Conservation (phyloP, 139 green algal genomes). For the Chlorella sorokiniana region DNA sequence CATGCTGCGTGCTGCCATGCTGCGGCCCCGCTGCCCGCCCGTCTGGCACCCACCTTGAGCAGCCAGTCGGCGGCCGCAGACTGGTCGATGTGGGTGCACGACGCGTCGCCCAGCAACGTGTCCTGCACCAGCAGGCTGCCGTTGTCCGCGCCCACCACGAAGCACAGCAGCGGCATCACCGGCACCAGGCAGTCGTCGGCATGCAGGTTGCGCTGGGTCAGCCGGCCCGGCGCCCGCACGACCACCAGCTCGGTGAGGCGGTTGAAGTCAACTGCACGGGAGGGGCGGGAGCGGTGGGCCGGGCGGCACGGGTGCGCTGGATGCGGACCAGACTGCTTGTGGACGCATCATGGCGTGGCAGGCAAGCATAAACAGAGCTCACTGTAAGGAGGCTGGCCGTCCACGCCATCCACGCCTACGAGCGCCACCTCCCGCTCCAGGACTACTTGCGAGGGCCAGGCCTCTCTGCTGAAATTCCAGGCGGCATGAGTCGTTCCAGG, state of each 20-base stretch:
- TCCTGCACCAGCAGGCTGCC: neutral
- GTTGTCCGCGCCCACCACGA: constrained; percentile 16
- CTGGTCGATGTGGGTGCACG: constrained; percentile 5
- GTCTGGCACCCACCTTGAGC: constrained; percentile 4
- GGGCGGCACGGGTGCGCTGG: too few relatives aligned
- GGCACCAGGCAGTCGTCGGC: constrained; percentile 19
- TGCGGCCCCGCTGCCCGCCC: too few relatives aligned
- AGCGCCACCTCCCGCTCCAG: neutral
- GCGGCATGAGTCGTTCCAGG: neutral
- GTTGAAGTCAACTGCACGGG: constrained; percentile 10
- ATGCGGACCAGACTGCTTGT: too few relatives aligned
- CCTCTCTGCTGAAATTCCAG: constrained; percentile 8
- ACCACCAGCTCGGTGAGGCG: constrained; percentile 10
- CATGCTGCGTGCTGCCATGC: neutral
- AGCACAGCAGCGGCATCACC: constrained; percentile 28
- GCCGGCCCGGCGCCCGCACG: neutral
- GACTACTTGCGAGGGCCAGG: neutral
- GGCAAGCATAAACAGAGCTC: neutral
- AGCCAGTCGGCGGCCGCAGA: constrained; percentile 15
- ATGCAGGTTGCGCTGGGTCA: neutral
- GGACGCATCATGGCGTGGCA: too few relatives aligned
- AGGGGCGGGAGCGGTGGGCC: neutral
- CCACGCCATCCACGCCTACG: neutral
- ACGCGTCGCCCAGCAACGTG: neutral
- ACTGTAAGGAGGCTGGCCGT: neutral